A percentile compares a stretch with the other conserved stretches of the same genome.
Evolutionary conservation across 2,329 filamentous ascomycete species (phyloP).

Genomic region (Pseudogymnoascus sp.): DNA sequence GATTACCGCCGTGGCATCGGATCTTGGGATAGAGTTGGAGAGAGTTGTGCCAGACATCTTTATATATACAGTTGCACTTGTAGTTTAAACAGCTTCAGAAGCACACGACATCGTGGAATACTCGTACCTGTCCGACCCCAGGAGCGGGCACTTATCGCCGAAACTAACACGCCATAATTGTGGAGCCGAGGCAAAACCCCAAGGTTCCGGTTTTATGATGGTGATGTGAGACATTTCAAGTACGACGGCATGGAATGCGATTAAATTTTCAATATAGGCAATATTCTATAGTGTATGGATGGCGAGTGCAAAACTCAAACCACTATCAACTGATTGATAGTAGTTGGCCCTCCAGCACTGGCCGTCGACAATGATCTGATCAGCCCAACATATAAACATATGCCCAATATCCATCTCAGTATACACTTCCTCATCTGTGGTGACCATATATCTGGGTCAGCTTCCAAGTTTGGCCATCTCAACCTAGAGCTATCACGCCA

Average conservation of each 20-base stretch:
- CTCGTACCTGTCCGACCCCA: not conserved
- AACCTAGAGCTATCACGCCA: not conserved
- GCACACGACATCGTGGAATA: not conserved
- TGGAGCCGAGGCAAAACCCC: conserved; percentile 1
- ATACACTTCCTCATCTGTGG: not conserved
- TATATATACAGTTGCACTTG: not conserved
- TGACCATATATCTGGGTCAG: not conserved
- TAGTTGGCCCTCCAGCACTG: not conserved
- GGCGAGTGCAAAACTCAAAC: not conserved
- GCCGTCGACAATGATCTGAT: not conserved
- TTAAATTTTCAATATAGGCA: not conserved
- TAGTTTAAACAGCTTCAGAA: not conserved
- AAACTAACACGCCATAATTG: not conserved
- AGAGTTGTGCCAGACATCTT: conserved; percentile 38
- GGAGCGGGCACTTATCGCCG: conserved; percentile 7
- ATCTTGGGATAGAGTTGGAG: conserved; percentile 45
- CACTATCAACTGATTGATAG: not conserved
- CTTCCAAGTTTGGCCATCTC: not conserved
- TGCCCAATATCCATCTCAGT: not conserved
- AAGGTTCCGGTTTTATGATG: not conserved
- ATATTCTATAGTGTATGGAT: not conserved
- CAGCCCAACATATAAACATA: not conserved
- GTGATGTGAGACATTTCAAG: not conserved
- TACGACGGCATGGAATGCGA: not conserved
- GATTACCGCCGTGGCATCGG: conserved; percentile 57